Evolutionary conservation across 2,329 filamentous ascomycete genomes (phyloP).

Genomic region (Talaromyces sp.): DNA sequence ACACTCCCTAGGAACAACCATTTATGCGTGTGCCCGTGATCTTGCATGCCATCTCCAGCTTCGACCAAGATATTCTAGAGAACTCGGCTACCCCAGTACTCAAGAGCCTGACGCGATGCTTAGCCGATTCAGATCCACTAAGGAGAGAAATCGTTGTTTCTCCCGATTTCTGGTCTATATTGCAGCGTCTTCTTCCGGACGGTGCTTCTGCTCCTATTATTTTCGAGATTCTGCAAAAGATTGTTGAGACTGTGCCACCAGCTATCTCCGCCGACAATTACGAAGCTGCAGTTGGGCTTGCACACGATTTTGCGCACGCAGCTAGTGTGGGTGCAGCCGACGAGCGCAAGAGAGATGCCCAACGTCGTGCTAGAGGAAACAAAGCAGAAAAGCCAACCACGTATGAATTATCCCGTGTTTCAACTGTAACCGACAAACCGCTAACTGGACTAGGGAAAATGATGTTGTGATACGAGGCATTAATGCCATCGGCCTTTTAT

Average conservation of each 20-base stretch:
- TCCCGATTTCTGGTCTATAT: conserved; percentile 92
- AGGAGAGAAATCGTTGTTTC: conserved; percentile 92
- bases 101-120: conserved; percentile 73
- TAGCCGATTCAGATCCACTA: conserved; percentile 69
- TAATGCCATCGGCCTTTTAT: conserved; percentile 75
- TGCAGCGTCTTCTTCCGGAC: conserved; percentile 67
- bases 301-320: conserved; percentile 85
- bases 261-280: conserved; percentile 95
- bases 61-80: conserved; percentile 70
- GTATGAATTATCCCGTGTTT: conserved; percentile 15
- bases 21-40: conserved; percentile 89
- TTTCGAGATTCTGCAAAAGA: conserved; percentile 79
- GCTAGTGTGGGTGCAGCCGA: conserved; percentile 66
- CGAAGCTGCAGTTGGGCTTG: conserved; percentile 73
- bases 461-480: conserved; percentile 71
- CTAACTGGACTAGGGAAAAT: conserved; percentile 48
- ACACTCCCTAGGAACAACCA: conserved; percentile 63
- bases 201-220: conserved; percentile 69
- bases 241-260: conserved; percentile 66
- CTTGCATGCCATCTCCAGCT: conserved; percentile 83
- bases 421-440: neutral
- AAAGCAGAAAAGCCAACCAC: conserved; percentile 51
- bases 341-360: conserved; percentile 63
- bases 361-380: conserved; percentile 49
- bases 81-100: conserved; percentile 72